phyloP scores from a whole-genome alignment of 1,284 basidiomycete species.

The Ganoderma sinense region DNA sequence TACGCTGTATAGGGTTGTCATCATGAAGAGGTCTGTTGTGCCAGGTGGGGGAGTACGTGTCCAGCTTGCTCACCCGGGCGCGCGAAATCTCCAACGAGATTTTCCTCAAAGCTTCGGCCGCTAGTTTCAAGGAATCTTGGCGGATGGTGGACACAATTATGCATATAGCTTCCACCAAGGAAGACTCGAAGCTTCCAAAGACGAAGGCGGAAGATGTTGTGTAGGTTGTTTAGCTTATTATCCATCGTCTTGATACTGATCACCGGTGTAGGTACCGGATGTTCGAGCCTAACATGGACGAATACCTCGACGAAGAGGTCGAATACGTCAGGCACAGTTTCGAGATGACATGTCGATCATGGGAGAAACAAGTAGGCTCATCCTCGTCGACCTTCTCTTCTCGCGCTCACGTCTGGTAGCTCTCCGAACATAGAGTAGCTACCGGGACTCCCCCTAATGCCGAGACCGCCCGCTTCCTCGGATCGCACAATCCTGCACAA shows the following conservation, averaged over 20 bases:
- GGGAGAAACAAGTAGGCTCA: slow-evolving; percentile 72
- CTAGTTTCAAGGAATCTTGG: slow-evolving; percentile 89
- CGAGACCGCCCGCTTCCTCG: slow-evolving; percentile 73
- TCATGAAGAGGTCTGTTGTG: background rate
- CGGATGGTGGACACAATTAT: slow-evolving; percentile 84
- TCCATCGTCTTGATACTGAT: background rate
- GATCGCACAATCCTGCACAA: slow-evolving; percentile 88
- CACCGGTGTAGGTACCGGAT: slow-evolving; percentile 75
- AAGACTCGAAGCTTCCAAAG: slow-evolving; percentile 35
- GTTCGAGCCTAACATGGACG: slow-evolving; percentile 96
- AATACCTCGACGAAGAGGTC: slow-evolving; percentile 94
- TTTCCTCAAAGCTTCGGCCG: slow-evolving; percentile 88
- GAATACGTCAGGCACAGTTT: slow-evolving; percentile 83
- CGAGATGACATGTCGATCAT: slow-evolving; percentile 78
- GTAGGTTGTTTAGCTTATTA: slow-evolving; percentile 48
- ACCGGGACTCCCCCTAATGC: slow-evolving; percentile 46
- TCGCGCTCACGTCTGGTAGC: slow-evolving; percentile 21
- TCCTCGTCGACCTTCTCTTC: background rate
- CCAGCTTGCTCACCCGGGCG: slow-evolving; percentile 79
- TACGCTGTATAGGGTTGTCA: background rate
- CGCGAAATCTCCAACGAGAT: slow-evolving; percentile 77
- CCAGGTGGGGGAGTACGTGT: slow-evolving; percentile 89
- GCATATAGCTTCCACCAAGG: slow-evolving; percentile 48
- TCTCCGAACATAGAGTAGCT: slow-evolving; percentile 31
- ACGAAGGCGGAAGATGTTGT: slow-evolving; percentile 82